Conservation (phyloP, 228 moss, liverwort and hornwort species). For the Sphagnum fallax region DNA sequence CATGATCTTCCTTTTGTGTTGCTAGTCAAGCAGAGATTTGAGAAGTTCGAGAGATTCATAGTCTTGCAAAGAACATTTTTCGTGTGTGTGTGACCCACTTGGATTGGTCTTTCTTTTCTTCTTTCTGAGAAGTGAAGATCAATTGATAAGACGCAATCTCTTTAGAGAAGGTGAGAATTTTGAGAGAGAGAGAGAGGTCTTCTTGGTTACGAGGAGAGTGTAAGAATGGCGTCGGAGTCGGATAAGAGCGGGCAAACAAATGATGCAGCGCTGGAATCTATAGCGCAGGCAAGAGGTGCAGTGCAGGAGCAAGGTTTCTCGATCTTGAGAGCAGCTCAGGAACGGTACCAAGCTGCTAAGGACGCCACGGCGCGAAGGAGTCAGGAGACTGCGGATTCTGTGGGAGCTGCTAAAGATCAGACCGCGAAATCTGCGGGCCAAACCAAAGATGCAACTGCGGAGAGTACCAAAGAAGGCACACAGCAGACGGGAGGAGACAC, state of each 20-base stretch:
- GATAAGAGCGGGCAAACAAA: conserved; percentile 21
- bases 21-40: no score
- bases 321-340: conserved; percentile 20
- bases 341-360: conserved; percentile 25
- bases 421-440: conserved; percentile 6
- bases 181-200: no score
- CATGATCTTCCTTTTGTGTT: no score
- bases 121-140: no score
- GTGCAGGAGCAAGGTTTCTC: conserved; percentile 32
- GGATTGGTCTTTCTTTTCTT: no score
- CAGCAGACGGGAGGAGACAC: not conserved
- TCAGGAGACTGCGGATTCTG: conserved; percentile 5
- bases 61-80: no score
- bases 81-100: no score
- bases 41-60: no score
- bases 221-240: conserved; percentile 11
- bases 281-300: conserved; percentile 27
- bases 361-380: conserved; percentile 11
- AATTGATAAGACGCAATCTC: no score
- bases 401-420: conserved; percentile 4
- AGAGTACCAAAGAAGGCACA: not conserved
- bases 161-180: no score
- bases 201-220: conserved; percentile 3
- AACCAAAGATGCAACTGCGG: conserved; percentile 8
- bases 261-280: conserved; percentile 22